Conservation (phyloP, 1,284 basidiomycete species). For the Meira miltonrushii region DNA sequence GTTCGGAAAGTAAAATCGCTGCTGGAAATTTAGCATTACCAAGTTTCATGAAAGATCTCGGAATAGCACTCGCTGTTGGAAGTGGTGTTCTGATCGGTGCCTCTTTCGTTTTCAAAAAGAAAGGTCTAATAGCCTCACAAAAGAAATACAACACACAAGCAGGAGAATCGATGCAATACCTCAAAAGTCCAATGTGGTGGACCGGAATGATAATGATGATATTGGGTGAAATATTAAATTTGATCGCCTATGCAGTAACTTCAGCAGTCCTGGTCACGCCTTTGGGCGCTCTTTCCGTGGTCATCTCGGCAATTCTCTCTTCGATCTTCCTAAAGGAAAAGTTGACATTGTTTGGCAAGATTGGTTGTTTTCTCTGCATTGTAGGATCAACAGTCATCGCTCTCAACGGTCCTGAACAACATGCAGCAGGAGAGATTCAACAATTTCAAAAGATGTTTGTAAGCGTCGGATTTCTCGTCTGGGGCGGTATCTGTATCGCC, state of each 20-base stretch:
- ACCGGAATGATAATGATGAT: constrained; percentile 50
- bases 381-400: constrained; percentile 70
- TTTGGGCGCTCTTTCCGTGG: constrained; percentile 89
- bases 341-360: constrained; percentile 56
- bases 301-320: constrained; percentile 87
- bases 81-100: constrained; percentile 86
- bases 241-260: constrained; percentile 75
- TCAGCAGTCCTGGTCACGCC: constrained; percentile 91
- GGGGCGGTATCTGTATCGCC: constrained; percentile 51
- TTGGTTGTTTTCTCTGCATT: constrained; percentile 77
- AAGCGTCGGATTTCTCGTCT: constrained; percentile 78
- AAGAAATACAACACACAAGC: constrained; percentile 60
- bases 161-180: constrained; percentile 89
- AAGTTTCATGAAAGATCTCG: constrained; percentile 57
- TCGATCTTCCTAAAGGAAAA: constrained; percentile 89
- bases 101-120: constrained; percentile 91
- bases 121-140: constrained; percentile 51
- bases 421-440: constrained; percentile 70
- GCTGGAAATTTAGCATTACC: constrained; percentile 29
- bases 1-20: constrained; percentile 32
- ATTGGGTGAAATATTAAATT: constrained; percentile 32
- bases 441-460: constrained; percentile 79
- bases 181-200: constrained; percentile 56
- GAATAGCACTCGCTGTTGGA: constrained; percentile 70
- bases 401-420: constrained; percentile 73